Evolutionary conservation across 371 early-diverging fungal species (phyloP).

Genomic region (Lichtheimia hyalospora): DNA sequence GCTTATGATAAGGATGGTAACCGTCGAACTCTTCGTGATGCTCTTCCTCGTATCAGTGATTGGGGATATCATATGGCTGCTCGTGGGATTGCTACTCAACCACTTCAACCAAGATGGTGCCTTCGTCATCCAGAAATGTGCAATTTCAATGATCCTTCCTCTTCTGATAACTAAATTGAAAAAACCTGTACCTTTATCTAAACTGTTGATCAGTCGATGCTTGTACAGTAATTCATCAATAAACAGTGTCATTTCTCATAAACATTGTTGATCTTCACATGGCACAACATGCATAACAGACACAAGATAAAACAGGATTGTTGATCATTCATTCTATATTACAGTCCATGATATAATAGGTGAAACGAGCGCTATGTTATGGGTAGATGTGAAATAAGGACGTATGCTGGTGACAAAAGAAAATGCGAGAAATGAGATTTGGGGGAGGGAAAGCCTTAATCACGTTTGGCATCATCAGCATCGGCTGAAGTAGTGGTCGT

Average conservation of each 20-base stretch:
- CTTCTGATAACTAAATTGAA: background rate
- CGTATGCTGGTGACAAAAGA: too few species aligned
- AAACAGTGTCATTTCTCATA: too few species aligned
- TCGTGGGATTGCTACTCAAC: conserved; percentile 69
- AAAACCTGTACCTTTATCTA: background rate
- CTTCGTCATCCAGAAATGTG: conserved; percentile 65
- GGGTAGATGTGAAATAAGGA: too few species aligned
- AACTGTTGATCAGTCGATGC: too few species aligned
- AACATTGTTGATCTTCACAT: too few species aligned
- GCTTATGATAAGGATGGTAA: conserved; percentile 54
- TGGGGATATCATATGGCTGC: conserved; percentile 55
- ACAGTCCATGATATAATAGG: too few species aligned
- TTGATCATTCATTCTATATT: too few species aligned
- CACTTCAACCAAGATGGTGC: conserved; percentile 75
- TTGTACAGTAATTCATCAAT: too few species aligned
- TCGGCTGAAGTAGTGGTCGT: background rate
- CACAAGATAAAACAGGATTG: too few species aligned
- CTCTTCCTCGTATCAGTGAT: conserved; percentile 37
- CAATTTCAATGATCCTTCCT: conserved; percentile 31
- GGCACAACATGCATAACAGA: too few species aligned
- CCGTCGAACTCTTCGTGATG: conserved; percentile 28
- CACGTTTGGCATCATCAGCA: conserved; percentile 8
- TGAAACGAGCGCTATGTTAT: too few species aligned
- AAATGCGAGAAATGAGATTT: background rate
- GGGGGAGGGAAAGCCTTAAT: background rate